Conservation (phyloP, 805 yeast genomes). For the Torulaspora franciscae region DNA sequence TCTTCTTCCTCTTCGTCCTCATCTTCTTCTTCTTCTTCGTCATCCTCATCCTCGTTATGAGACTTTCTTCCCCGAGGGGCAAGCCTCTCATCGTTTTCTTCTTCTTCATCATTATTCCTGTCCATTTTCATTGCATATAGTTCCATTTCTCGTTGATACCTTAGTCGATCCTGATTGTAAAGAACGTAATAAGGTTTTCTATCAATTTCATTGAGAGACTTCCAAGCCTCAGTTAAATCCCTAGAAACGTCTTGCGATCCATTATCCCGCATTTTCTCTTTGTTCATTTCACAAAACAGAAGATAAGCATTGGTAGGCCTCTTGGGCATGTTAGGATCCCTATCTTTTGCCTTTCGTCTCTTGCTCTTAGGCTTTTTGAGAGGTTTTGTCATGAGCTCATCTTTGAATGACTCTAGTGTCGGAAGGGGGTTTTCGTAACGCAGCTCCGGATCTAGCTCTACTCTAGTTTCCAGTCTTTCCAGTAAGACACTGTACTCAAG, state of each 20-base stretch:
- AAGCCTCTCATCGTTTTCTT: conserved; percentile 10
- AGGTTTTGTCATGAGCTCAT: conserved; percentile 25
- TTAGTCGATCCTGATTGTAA: conserved; percentile 70
- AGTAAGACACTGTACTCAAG: conserved; percentile 76
- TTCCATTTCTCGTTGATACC: conserved; percentile 71
- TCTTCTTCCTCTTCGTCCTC: conserved; percentile 28
- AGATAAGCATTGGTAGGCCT: conserved; percentile 88
- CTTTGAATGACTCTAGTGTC: conserved; percentile 27
- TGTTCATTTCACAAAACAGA: conserved; percentile 80
- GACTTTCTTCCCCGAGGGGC: conserved; percentile 8
- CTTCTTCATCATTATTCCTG: conserved; percentile 23
- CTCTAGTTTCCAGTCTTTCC: conserved; percentile 68
- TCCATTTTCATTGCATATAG: conserved; percentile 37
- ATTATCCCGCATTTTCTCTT: conserved; percentile 60
- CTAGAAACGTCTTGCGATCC: conserved; percentile 65
- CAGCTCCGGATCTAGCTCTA: conserved; percentile 34
- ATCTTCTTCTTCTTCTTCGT: conserved; percentile 34
- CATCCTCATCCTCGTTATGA: conserved; percentile 11
- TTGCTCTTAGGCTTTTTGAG: conserved; percentile 25
- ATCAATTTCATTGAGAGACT: conserved; percentile 59
- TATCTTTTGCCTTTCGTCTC: conserved; percentile 40
- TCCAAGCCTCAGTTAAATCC: conserved; percentile 84
- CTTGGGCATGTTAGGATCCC: conserved; percentile 84
- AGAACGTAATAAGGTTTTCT: conserved; percentile 68
- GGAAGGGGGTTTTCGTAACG: conserved; percentile 32